Base-by-base conservation (phyloP, 2,329 filamentous ascomycete species). In the Daldinia eschscholtzii region DNA sequence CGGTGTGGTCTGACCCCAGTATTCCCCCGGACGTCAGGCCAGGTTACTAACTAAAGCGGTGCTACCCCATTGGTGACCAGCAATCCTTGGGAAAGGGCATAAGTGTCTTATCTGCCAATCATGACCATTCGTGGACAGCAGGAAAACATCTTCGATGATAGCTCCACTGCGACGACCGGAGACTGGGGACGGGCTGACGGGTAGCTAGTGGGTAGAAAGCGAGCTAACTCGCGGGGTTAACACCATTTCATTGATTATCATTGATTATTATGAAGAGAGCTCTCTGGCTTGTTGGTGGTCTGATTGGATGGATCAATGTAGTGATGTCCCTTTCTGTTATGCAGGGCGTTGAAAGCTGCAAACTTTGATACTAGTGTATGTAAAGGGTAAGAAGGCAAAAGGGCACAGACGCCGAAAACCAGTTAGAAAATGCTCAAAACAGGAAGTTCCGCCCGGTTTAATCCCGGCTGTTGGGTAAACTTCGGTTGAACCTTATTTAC, bases 101-200 rank as follows among this genome's bases (percentile, higher is more conserved):
- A 46, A 61, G 58, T 56, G 50, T 10, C 66, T 67, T 71, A 69
- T 69, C 66, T 62, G 57, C 69, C 69, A 71, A 71, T 71, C 66
- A 69, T 59, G 4, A n/a, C 23, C 42, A 55, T 59, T 60, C 53
- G 5, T 50, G 20, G 53, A 56, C 44, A 66, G 23, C 18, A 28
- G 35, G 53, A 64, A 68, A 68, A 66, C 2, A 18, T 41, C 28
- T 56, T 66, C 60, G 41, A 60, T 35, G 42, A 57, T 37, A 39
- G 48, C 63, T 59, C 63, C 69, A 71, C 60, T 57, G 63, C 60
- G 63, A 69, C 53, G 57, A 69, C 65, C 66, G 64, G 66, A 62
- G 39, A 39, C 30, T n/a, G 28, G 26, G 33, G 9, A 35, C 12
- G 12, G 9, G 48, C n/a, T 18, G 18, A 42, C 44, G 44, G 20